Evolutionary conservation across 306 rosid genomes (phyloP), one percentile per base, ranked within the genome.

Genomic region (Vigna angularis): DNA sequence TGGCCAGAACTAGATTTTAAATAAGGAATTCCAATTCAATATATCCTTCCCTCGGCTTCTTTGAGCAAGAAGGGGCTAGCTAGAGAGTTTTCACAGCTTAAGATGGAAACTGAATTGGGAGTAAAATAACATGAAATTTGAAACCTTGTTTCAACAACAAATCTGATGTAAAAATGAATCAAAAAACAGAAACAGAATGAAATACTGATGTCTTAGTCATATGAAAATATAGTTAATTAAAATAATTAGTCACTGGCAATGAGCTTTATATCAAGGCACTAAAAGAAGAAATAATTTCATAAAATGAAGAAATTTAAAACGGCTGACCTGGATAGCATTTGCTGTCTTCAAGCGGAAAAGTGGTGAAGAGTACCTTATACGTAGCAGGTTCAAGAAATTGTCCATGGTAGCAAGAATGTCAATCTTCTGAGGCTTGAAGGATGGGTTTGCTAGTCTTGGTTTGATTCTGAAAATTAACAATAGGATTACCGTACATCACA

Each of bases 331-430:
- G 73, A 93, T 87, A 81, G 84, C 90, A 84, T 88, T 85, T 73
- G 88, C 91, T 12, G 98, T 93, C 90, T 72, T 86, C 91, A 95
- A 68, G 74, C 96, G 90, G 88, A 95, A 88, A 72, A 93, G 99
- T 17, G 97, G 98, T 51, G 99, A 95, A 75, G 98, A 91, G 87
- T 95, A 95, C 85, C 99, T 87, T 77, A 91, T 91, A 14, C 83
- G 85, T 81, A 95, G 79, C 75, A 95, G 71, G 83, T 79, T 87
- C 75, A 86, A 82, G 75, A 93, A 91, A 80, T 85, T 86, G 17
- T 95, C 94, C 79, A 88, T 15, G 47, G 97, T 67, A 71, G 93
- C 84, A 32, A 81, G 87, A 70, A 93, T 90, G 82, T 86, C 85
- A 80, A 56, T 80, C 73, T 75, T 87, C 78, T 81, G 90, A 80